phyloP scores from a whole-genome alignment of 192 early-diverging fungal species.

The Backusella tuberculispora region DNA sequence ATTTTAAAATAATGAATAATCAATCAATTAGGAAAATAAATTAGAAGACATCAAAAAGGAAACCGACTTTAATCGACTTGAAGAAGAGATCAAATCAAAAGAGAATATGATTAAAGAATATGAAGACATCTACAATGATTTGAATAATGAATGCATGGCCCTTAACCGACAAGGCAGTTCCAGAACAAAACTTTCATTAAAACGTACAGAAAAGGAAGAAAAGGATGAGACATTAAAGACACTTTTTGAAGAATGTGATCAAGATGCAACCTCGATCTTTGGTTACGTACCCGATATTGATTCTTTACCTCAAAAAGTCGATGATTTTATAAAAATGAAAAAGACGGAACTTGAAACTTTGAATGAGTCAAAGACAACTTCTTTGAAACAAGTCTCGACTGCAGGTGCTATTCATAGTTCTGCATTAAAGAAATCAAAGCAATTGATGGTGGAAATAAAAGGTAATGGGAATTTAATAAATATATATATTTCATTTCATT shows the following conservation, averaged over 20 bases:
- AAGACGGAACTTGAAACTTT: neutral
- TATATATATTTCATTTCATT: neutral
- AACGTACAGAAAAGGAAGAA: slow-evolving; percentile 50
- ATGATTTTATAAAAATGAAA: neutral
- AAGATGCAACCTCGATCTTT: neutral
- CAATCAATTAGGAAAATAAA: neutral
- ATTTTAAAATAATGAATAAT: too few relatives aligned
- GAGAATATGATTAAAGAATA: slow-evolving; percentile 10
- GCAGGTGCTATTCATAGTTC: neutral
- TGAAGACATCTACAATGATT: slow-evolving; percentile 45
- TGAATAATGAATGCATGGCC: slow-evolving; percentile 60
- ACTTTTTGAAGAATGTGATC: slow-evolving; percentile 26
- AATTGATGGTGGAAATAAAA: neutral
- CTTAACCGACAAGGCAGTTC: slow-evolving; percentile 66
- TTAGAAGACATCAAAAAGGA: neutral
- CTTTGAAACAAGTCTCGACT: neutral
- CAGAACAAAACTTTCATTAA: slow-evolving; percentile 60
- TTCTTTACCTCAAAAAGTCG: neutral
- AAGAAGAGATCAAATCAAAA: slow-evolving; percentile 19
- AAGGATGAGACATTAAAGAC: slow-evolving; percentile 36
- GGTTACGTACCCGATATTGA: slow-evolving; percentile 25
- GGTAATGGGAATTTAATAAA: neutral
- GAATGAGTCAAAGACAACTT: neutral
- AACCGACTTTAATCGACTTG: neutral
- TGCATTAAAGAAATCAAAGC: neutral